A percentile compares a stretch with the other conserved stretches of the same genome.
Conservation (phyloP, 106 monocot species). For the Narthecium ossifragum region DNA sequence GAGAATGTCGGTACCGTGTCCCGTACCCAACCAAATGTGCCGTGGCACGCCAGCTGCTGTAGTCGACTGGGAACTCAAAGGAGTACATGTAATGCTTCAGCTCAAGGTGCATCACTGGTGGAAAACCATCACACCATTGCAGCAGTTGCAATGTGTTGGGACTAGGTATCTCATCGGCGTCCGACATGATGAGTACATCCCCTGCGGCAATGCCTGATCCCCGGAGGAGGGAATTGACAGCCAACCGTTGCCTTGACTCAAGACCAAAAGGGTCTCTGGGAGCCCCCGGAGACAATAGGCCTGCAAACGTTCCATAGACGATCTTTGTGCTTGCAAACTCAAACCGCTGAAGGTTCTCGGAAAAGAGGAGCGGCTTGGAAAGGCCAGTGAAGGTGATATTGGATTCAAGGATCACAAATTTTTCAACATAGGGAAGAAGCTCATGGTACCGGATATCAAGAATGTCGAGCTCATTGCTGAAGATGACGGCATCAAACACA, state of each 20-base stretch:
- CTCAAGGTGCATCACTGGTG: constrained; percentile 72
- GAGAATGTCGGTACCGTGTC: constrained; percentile 64
- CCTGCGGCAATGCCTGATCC: constrained; percentile 45
- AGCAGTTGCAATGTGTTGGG: constrained; percentile 56
- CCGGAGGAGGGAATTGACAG: constrained; percentile 50
- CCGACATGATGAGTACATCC: constrained; percentile 76
- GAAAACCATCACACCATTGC: constrained; percentile 78
- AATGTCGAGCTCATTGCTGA: constrained; percentile 90
- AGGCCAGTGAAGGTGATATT: constrained; percentile 78
- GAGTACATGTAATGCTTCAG: constrained; percentile 81
- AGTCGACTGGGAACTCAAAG: constrained; percentile 79
- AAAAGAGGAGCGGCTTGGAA: constrained; percentile 59
- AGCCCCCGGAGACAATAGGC: constrained; percentile 40
- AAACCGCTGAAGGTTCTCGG: constrained; percentile 34
- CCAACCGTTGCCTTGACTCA: constrained; percentile 72
- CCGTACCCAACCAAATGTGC: constrained; percentile 32
- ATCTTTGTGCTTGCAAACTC: constrained; percentile 46
- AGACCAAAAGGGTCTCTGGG: constrained; percentile 74
- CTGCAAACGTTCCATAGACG: constrained; percentile 51
- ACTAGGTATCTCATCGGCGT: constrained; percentile 87
- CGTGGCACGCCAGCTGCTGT: constrained; percentile 73
- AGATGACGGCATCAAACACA: constrained; percentile 82
- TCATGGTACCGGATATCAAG: constrained; percentile 75
- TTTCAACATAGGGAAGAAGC: constrained; percentile 59
- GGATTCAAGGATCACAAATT: constrained; percentile 75